These are phyloP conservation scores for Dictyostelium firmibasis DNA, from an alignment of 78 protist genomes.

Conservation along the genomic window DNA sequence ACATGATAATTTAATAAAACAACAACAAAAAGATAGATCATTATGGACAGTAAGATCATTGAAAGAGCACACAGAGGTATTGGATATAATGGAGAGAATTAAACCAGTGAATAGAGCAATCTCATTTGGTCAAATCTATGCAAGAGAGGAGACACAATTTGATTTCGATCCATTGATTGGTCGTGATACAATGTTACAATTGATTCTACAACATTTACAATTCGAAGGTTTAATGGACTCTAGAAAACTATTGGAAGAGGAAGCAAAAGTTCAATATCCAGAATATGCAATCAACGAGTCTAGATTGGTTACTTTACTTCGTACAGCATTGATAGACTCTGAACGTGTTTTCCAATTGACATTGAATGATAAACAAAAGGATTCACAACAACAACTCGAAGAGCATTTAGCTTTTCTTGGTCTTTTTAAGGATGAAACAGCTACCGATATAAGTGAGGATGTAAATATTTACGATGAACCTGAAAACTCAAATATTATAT, in stretches of 20 bases:
- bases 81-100: conserved; percentile 37
- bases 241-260: conserved; percentile 43
- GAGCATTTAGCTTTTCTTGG: conserved; percentile 73
- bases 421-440: conserved; percentile 14
- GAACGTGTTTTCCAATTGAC: conserved; percentile 44
- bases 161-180: conserved; percentile 71
- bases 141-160: conserved; percentile 44
- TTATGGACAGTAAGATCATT: conserved; percentile 71
- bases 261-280: conserved; percentile 57
- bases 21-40: conserved; percentile 33
- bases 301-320: conserved; percentile 25
- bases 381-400: conserved; percentile 37
- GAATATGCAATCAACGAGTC: conserved; percentile 64
- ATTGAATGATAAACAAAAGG: conserved; percentile 57
- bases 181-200: conserved; percentile 62
- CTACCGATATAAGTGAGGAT: conserved; percentile 23
- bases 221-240: conserved; percentile 50
- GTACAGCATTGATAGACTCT: conserved; percentile 59
- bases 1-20: conserved; percentile 8
- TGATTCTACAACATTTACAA: conserved; percentile 75
- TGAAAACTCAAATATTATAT: conserved; percentile 42
- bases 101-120: conserved; percentile 65
- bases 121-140: conserved; percentile 59
- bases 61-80: conserved; percentile 72
- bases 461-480: conserved; percentile 79